Evolutionary conservation across 2,329 filamentous ascomycete species (phyloP), one percentile per base, ranked within the genome.

Genomic region (Tolypocladium tundrense): DNA sequence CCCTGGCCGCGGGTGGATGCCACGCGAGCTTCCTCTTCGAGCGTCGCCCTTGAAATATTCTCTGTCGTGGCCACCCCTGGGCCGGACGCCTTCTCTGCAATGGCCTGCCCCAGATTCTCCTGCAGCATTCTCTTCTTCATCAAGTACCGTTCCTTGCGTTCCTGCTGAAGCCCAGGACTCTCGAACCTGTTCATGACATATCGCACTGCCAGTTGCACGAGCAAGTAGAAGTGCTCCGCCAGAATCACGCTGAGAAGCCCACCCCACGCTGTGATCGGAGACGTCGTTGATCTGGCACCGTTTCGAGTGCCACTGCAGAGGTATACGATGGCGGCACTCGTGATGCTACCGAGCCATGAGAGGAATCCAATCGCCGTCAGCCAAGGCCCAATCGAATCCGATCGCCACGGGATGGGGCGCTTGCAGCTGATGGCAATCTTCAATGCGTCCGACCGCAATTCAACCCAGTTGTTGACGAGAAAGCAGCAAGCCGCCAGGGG

Each of bases 351-450:
- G 31, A 97, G 78, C 94, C 94, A 97, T 4, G 91, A 88, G n/a
- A 97, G 77, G 70, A 97, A 95, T 19, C 87, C 87, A 2, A 99
- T 79, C 1, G 89, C 87, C 63, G 91, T 84, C 14, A 97, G 78
- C 88, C 91, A 97, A 0, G 94, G 92, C 0, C 94, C 94, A 64
- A 99, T 97, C 1, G 90, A 94, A 73, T 97, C 94, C 1, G 91
- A 86, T 56, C 94, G 85, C 82, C 88, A 91, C 0, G 94, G 94
- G 42, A 90, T 90, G 0, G 94, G 94, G 4, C 94, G 86, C 67
- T 93, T 88, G 78, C 90, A 92, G 71, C 92, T 88, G 53, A 91
- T 80, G 58, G 91, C 91, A 66, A 97, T 96, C 72, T 99, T 99
- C 75, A 96, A 82, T 2, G 93, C 92, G 69, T 99, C 94, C 0